phyloP scores from a whole-genome alignment of 2,329 filamentous ascomycete species.

The Zarea fungicola region DNA sequence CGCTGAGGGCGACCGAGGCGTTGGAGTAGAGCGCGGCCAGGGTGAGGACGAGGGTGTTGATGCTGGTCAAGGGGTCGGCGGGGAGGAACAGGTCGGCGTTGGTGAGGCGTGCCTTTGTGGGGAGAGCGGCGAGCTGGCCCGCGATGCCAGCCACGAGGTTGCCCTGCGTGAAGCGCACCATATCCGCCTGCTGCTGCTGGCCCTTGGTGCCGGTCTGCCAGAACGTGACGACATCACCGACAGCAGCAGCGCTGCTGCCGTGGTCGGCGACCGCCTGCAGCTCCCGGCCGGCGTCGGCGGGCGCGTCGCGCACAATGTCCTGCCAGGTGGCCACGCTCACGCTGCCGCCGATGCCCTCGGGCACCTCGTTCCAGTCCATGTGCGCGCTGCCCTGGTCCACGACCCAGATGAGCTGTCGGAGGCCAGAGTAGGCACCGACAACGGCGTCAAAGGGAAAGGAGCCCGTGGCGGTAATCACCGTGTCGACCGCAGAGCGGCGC shows the following conservation, averaged over 20 bases:
- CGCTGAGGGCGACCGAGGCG: constrained; percentile 80
- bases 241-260: constrained; percentile 28
- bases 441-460: constrained; percentile 76
- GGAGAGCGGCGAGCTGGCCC: constrained; percentile 70
- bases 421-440: constrained; percentile 59
- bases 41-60: constrained; percentile 74
- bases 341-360: constrained; percentile 66
- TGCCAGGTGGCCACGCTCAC: constrained; percentile 90
- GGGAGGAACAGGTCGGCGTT: constrained; percentile 78
- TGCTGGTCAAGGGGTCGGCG: constrained; percentile 72
- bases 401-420: constrained; percentile 84
- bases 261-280: constrained; percentile 60
- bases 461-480: constrained; percentile 78
- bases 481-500: constrained; percentile 67
- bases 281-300: constrained; percentile 51
- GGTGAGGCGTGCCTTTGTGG: constrained; percentile 66
- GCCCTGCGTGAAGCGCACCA: constrained; percentile 74
- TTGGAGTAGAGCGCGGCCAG: constrained; percentile 81
- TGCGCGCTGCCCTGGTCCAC: constrained; percentile 86
- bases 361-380: constrained; percentile 91
- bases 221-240: constrained; percentile 57
- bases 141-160: constrained; percentile 88
- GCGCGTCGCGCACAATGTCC: constrained; percentile 71
- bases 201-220: constrained; percentile 51
- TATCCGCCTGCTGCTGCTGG: constrained; percentile 48